Base-by-base conservation (phyloP, 192 early-diverging fungal species). In the Allomyces arbusculus region DNA sequence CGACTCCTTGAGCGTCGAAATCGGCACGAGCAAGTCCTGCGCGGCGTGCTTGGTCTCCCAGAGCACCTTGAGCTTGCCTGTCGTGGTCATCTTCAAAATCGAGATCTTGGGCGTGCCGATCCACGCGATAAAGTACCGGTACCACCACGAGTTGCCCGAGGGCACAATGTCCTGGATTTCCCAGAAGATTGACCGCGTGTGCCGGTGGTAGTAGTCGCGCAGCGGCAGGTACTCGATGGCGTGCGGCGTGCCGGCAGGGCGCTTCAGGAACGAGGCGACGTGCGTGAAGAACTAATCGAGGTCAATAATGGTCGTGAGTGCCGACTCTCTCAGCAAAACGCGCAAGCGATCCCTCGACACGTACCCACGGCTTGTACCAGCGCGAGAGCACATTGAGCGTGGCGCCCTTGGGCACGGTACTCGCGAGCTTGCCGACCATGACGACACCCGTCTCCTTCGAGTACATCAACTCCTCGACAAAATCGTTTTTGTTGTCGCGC, bases 101-200 rank as follows among this genome's bases (percentile, higher is more conserved):
- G 65, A 25, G 45, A 76, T 68, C 23, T 63, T 66, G 25, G 70
- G 72, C 0, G 75, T 68, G 67, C 74, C 71, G 12, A 74, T 45
- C 75, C 72, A 74, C 22, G 69, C 75, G 23, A 76, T 40, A 10
- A 71, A 67, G 64, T 72, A 68, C 20, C 72, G 67, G 72, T 71
- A 76, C 23, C 68, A 61, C 65, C 68, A 65, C 50, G 67, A 64
- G 70, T 76, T 76, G 43, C 75, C 75, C 24, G 74, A 71, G 6
- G 75, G 75, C 20, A 76, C 65, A 43, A 76, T 68, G 63, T 71
- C 65, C 25, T 69, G 72, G 23, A 70, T 62, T 62, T 71, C 68
- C 75, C 75, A 76, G 72, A 71, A 76, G 61, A 76, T 63, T 7
- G 72, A 72, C n/a, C 72, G 67, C 33, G 75, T 76, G 70, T 76